Percentiles rank a stretch among this genome's conserved stretches.
phyloP scores from a whole-genome alignment of 192 early-diverging fungal genomes.

The Podila clonocystis region DNA sequence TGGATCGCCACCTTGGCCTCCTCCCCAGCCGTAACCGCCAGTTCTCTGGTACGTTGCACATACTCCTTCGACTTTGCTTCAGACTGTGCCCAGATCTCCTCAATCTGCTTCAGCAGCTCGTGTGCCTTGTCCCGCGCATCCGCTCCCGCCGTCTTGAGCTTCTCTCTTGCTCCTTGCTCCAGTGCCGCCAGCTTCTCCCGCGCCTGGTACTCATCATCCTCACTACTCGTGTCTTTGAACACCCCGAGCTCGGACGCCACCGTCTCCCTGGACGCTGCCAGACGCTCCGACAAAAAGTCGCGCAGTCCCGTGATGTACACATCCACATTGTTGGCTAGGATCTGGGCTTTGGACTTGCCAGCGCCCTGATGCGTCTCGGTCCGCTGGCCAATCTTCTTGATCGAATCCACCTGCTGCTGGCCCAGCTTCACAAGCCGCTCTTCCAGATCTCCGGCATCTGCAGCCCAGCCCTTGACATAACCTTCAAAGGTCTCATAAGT shows the following conservation, averaged over 20 bases:
- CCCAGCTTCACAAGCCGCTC: slow-evolving; percentile 14
- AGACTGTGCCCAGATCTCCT: slow-evolving; percentile 31
- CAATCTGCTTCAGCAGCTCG: slow-evolving; percentile 33
- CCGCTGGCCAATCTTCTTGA: slow-evolving; percentile 28
- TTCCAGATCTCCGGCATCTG: slow-evolving; percentile 23
- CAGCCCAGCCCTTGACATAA: slow-evolving; percentile 34
- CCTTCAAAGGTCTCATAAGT: slow-evolving; percentile 35
- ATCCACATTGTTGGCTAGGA: slow-evolving; percentile 33
- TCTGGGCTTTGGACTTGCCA: slow-evolving; percentile 27
- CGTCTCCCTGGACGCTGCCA: slow-evolving; percentile 40
- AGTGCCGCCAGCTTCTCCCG: slow-evolving; percentile 19
- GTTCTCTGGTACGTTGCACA: slow-evolving; percentile 6
- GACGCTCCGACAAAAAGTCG: slow-evolving; percentile 30
- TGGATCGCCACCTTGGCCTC: slow-evolving; percentile 9
- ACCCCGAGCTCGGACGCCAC: slow-evolving; percentile 25
- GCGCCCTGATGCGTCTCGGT: slow-evolving; percentile 13
- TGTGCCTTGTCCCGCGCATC: slow-evolving; percentile 22
- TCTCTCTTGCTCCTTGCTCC: slow-evolving; percentile 15
- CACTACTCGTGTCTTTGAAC: slow-evolving; percentile 35
- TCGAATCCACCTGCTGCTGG: slow-evolving; percentile 13
- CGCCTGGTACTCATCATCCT: slow-evolving; percentile 26
- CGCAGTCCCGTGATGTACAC: slow-evolving; percentile 28
- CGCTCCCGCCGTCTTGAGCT: slow-evolving; percentile 11
- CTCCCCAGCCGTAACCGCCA: slow-evolving; percentile 10
- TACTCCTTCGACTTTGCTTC: slow-evolving; percentile 21